phyloP scores from a whole-genome alignment of 306 rosid genomes.

The Fagus crenata region DNA sequence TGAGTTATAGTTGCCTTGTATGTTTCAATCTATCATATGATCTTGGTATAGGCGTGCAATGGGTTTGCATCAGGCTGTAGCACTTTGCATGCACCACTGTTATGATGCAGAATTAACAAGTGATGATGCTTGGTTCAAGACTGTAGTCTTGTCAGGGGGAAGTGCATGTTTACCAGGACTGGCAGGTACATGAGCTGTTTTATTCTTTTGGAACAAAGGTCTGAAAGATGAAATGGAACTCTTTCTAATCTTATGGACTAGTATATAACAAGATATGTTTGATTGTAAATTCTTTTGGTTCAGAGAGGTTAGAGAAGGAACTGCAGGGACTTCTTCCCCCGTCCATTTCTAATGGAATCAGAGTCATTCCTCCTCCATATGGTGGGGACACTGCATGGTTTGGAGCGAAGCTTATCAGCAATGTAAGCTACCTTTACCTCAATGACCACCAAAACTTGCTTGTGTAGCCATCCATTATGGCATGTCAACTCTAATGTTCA shows the following conservation, averaged over 20 bases:
- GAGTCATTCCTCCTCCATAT: conserved; percentile 74
- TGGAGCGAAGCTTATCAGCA: conserved; percentile 82
- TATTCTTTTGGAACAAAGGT: not conserved
- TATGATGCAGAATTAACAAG: conserved; percentile 58
- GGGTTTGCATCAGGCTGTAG: conserved; percentile 90
- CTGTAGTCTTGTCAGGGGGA: conserved; percentile 77
- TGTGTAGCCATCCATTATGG: not conserved
- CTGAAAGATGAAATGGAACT: conserved; percentile 19
- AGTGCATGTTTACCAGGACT: conserved; percentile 88
- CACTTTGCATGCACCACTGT: conserved; percentile 84
- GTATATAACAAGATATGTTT: not conserved
- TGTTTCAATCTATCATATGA: conserved; percentile 20
- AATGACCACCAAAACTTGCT: conserved; percentile 16
- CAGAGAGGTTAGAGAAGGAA: conserved; percentile 79
- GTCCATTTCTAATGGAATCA: conserved; percentile 49
- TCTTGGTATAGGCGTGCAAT: conserved; percentile 60
- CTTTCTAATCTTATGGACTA: not conserved
- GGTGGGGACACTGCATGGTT: conserved; percentile 87
- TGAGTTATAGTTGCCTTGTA: not conserved
- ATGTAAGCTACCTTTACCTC: conserved; percentile 46
- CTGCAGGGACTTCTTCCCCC: conserved; percentile 61
- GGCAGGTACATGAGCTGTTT: conserved; percentile 49
- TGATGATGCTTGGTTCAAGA: conserved; percentile 76
- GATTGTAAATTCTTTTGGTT: conserved; percentile 25
- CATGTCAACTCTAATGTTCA: conserved; percentile 5